These are phyloP conservation scores for Verticillium longisporum DNA, from an alignment of 2,329 filamentous ascomycete species.

Conservation along the genomic window DNA sequence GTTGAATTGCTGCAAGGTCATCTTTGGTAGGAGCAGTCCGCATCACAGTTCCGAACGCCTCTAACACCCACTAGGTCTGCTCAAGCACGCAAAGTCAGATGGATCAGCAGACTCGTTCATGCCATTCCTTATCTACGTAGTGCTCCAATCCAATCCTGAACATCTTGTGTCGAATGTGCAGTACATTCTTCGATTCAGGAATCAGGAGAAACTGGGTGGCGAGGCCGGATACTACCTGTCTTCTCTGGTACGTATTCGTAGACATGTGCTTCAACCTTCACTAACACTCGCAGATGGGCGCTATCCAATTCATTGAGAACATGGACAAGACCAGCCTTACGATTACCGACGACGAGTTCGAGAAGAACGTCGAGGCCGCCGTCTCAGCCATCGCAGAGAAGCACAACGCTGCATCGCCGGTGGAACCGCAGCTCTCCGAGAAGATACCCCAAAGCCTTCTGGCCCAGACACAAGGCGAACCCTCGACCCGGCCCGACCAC, in stretches of 20 bases:
- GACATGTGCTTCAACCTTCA: neutral
- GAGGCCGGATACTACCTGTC: slow-evolving; percentile 98
- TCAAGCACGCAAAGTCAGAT: slow-evolving; percentile 88
- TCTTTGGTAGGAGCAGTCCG: slow-evolving; percentile 64
- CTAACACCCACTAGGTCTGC: slow-evolving; percentile 49
- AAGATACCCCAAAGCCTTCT: slow-evolving; percentile 23
- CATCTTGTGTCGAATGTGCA: slow-evolving; percentile 96
- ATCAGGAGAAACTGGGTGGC: slow-evolving; percentile 95
- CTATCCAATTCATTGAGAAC: slow-evolving; percentile 93
- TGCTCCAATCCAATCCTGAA: slow-evolving; percentile 88
- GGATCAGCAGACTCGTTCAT: slow-evolving; percentile 96
- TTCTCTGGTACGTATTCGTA: slow-evolving; percentile 57
- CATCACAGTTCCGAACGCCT: neutral
- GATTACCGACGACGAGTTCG: slow-evolving; percentile 91
- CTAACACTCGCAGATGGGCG: slow-evolving; percentile 60
- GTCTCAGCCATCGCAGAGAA: slow-evolving; percentile 94
- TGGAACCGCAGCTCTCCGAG: slow-evolving; percentile 33
- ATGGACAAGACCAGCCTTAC: slow-evolving; percentile 91
- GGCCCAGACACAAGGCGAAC: slow-evolving; percentile 33
- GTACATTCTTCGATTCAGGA: slow-evolving; percentile 93
- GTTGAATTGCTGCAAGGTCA: slow-evolving; percentile 97
- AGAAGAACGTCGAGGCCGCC: slow-evolving; percentile 90
- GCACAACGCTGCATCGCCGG: slow-evolving; percentile 51
- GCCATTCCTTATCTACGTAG: slow-evolving; percentile 90
- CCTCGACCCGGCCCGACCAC: slow-evolving; percentile 26